Evolutionary conservation across 257 asterid genomes (phyloP).

Genomic region (Oldenlandia corymbosa): DNA sequence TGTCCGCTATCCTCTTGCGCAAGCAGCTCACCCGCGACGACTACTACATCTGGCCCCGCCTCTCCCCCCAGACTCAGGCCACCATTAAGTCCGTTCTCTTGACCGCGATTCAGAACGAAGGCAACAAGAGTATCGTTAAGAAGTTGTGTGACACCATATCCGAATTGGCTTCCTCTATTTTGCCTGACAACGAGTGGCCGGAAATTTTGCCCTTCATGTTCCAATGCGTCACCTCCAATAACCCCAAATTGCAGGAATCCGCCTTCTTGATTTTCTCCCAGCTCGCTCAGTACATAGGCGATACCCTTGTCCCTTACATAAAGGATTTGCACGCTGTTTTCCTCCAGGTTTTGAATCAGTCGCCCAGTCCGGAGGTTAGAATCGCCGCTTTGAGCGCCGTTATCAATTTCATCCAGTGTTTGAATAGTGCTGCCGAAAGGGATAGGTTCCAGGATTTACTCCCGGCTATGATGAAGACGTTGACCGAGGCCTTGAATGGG

Average conservation of each 20-base stretch:
- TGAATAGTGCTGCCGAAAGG: slow-evolving; percentile 61
- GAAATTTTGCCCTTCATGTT: slow-evolving; percentile 89
- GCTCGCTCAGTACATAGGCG: slow-evolving; percentile 76
- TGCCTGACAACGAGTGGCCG: slow-evolving; percentile 88
- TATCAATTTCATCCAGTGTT: slow-evolving; percentile 81
- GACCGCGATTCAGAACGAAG: slow-evolving; percentile 61
- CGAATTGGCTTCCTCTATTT: slow-evolving; percentile 77
- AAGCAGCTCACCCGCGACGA: slow-evolving; percentile 78
- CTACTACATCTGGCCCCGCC: slow-evolving; percentile 75
- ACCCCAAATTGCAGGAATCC: slow-evolving; percentile 67
- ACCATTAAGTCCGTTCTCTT: slow-evolving; percentile 51
- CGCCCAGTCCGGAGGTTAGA: slow-evolving; percentile 57
- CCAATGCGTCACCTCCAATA: slow-evolving; percentile 70
- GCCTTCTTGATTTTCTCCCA: slow-evolving; percentile 78
- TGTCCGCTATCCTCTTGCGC: slow-evolving; percentile 81
- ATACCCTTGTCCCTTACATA: slow-evolving; percentile 52
- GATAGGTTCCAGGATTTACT: slow-evolving; percentile 94
- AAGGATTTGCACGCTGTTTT: slow-evolving; percentile 83
- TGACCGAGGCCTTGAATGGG: slow-evolving; percentile 78
- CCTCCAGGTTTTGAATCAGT: slow-evolving; percentile 51
- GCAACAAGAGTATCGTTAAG: slow-evolving; percentile 46
- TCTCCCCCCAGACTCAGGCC: slow-evolving; percentile 48
- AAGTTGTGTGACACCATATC: slow-evolving; percentile 89
- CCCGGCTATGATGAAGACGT: slow-evolving; percentile 92
- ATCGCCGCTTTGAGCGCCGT: slow-evolving; percentile 96